Base-by-base conservation (phyloP, 805 yeast species). In the Candida andamanensis region DNA sequence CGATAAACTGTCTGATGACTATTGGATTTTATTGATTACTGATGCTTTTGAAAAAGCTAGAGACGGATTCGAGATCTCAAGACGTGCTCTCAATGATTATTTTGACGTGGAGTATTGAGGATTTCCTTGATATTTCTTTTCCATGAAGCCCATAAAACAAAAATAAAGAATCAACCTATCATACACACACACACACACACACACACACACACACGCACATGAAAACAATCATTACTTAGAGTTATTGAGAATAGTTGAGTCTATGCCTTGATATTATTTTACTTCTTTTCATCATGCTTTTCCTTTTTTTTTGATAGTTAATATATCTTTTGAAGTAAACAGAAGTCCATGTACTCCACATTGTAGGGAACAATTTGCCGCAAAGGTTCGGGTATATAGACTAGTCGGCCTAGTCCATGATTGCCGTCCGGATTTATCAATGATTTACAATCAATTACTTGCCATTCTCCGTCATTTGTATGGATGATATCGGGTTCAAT, bases 371-470 rank as follows among this genome's bases (percentile, higher is more conserved):
- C 40, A 18, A 35, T 47, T 8, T 16, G 13, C 13, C 60, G 52
- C 16, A 57, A 35, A 1, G 29, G 12, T 6, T 35, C 25, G 3
- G 85, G 85, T 2, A 78, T 36, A 46, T 73, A 75, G 12, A 80
- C 35, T 11, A 76, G 45, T 42, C 77, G 69, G 1, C 76, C 78
- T 4, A 80, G 29, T 2, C 82, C 79, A 28, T 80, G 77, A n/a
- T 54, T 41, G 1, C 69, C 68, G 9, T 68, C 74, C 5, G 74
- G 69, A 43, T 79, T 69, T 9, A 80, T 66, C 26, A 80, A 65
- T 12, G 66, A 56, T 10, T 58, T 52, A 49, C 85, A 78, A 15
- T 49, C 40, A 0, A 78, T 19, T 4, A 63, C 32, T 9, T 64
- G 55, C 87, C 86, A 82, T 1, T 50, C 56, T 0, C 38, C 30